Conservation (phyloP, 257 asterid genomes). For the Penstemon newberryi region DNA sequence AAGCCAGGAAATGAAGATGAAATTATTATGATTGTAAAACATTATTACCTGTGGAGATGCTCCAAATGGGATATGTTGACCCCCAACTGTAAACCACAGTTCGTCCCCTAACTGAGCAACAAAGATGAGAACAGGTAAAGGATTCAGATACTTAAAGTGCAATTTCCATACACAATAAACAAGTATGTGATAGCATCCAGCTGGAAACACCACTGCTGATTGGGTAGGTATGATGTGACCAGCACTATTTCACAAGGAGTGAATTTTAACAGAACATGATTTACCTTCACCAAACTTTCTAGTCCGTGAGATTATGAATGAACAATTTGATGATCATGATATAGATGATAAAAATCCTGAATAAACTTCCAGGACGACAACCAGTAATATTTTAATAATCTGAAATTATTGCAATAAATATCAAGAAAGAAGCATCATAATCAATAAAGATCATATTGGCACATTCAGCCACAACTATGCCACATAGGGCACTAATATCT, state of each 20-base stretch:
- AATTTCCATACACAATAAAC: not conserved
- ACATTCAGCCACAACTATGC: not conserved
- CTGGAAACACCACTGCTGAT: not conserved
- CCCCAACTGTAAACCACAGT: conserved; percentile 72
- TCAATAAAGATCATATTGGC: not conserved
- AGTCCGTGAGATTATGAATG: not conserved
- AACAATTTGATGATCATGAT: not conserved
- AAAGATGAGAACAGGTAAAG: not conserved
- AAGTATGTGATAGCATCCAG: not conserved
- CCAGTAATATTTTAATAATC: not conserved
- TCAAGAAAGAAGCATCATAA: not conserved
- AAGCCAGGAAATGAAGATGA: conserved; percentile 1
- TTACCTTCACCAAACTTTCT: not conserved
- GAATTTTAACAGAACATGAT: not conserved
- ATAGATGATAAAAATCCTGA: not conserved
- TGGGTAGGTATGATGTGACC: not conserved
- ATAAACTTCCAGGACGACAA: not conserved
- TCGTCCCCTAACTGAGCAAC: conserved; percentile 67
- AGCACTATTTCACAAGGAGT: not conserved
- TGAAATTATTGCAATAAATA: not conserved
- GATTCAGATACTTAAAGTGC: conserved; percentile 6
- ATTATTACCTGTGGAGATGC: conserved; percentile 74
- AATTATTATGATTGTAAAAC: not conserved
- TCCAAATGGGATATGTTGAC: conserved; percentile 74
- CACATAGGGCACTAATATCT: not conserved